These are phyloP conservation scores for Thinopyrum elongatum DNA, from an alignment of 176 grass and related monocot genomes.

Conservation along the genomic window DNA sequence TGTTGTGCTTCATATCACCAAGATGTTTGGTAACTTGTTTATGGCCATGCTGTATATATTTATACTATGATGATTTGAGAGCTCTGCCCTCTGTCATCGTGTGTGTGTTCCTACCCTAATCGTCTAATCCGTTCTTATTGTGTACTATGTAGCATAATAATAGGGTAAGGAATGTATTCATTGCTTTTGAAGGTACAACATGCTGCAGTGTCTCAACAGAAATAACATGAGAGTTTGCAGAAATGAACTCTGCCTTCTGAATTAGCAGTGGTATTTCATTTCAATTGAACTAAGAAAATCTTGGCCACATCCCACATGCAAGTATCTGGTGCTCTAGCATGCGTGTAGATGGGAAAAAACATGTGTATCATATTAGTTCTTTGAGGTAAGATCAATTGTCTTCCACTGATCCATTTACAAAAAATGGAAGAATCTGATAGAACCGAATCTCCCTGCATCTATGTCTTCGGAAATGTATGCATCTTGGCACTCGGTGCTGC, in stretches of 20 bases:
- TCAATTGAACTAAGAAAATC: slow-evolving; percentile 26
- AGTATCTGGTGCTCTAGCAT: slow-evolving; percentile 26
- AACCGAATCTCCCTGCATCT: slow-evolving; percentile 55
- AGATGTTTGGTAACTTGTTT: not conserved
- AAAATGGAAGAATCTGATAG: slow-evolving; percentile 69
- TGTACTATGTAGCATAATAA: not conserved
- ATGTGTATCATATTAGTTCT: slow-evolving; percentile 57
- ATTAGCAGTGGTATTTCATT: slow-evolving; percentile 43
- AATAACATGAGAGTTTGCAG: not conserved
- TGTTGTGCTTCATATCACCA: not conserved
- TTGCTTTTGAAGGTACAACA: slow-evolving; percentile 13
- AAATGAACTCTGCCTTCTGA: not conserved
- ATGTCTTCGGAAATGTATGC: slow-evolving; percentile 44
- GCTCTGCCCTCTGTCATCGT: not conserved
- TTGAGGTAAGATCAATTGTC: slow-evolving; percentile 36
- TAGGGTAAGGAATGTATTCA: not conserved
- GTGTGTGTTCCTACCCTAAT: not conserved
- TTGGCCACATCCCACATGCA: slow-evolving; percentile 31
- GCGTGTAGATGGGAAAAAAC: slow-evolving; percentile 16
- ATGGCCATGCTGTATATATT: slow-evolving; percentile 1
- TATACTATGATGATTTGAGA: not conserved
- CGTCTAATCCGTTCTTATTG: not conserved
- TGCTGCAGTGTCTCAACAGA: not conserved
- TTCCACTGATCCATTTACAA: slow-evolving; percentile 56
- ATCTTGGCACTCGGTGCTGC: slow-evolving; percentile 45